phyloP scores from a whole-genome alignment of 192 early-diverging fungal species.

The Coemansia sp. region DNA sequence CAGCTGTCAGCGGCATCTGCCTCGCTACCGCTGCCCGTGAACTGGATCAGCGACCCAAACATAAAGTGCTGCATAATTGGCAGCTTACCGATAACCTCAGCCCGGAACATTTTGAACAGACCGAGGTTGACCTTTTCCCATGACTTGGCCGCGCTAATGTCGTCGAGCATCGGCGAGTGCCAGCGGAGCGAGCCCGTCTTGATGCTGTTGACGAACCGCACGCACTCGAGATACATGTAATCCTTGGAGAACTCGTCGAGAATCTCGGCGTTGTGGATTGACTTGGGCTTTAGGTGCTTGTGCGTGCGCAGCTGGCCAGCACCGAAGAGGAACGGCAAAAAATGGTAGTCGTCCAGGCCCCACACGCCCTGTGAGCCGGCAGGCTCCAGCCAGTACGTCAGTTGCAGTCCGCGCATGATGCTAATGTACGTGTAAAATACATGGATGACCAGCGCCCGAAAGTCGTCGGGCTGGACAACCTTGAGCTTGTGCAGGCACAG shows the following conservation, averaged over 20 bases:
- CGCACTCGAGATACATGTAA: conserved; percentile 95
- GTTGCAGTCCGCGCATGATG: conserved; percentile 85
- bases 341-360: conserved; percentile 98
- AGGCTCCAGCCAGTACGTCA: conserved; percentile 93
- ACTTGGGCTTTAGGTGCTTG: conserved; percentile 88
- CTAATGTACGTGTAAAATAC: conserved; percentile 81
- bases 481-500: conserved; percentile 75
- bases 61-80: conserved; percentile 96
- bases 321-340: conserved; percentile 93
- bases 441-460: conserved; percentile 69
- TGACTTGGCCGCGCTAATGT: conserved; percentile 81
- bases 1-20: conserved; percentile 8
- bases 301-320: conserved; percentile 81
- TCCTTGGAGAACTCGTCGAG: conserved; percentile 83
- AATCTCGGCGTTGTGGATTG: conserved; percentile 86
- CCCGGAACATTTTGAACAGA: conserved; percentile 91
- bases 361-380: conserved; percentile 99
- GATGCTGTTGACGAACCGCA: conserved; percentile 82
- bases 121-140: conserved; percentile 92
- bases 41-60: conserved; percentile 80
- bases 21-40: conserved; percentile 48
- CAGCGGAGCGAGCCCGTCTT: conserved; percentile 70
- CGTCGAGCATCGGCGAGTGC: conserved; percentile 93
- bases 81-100: conserved; percentile 86
- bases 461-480: conserved; percentile 63